Percentiles rank a stretch among this genome's conserved stretches.
Evolutionary conservation across 116 monocot species (phyloP).

Genomic region (Dioscorea cayenensis): DNA sequence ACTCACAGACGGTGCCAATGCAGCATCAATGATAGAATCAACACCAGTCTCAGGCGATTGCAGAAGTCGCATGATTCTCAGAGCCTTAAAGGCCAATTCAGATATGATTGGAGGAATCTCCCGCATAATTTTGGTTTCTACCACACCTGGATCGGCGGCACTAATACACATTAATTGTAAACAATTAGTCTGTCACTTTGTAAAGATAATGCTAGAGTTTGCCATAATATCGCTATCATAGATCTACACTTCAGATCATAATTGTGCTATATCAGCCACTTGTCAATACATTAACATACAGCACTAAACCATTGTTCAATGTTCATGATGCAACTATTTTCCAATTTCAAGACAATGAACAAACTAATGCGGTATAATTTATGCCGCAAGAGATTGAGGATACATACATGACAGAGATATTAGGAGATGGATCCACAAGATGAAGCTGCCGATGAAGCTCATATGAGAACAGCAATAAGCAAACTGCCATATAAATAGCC

Average conservation of each 20-base stretch:
- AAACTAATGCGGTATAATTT: too few relatives aligned
- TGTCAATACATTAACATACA: too few relatives aligned
- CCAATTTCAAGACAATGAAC: too few relatives aligned
- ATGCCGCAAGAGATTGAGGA: neutral
- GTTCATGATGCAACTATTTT: too few relatives aligned
- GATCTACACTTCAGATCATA: too few relatives aligned
- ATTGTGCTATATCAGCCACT: too few relatives aligned
- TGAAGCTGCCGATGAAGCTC: conserved; percentile 70
- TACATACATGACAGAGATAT: conserved; percentile 70
- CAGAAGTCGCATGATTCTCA: conserved; percentile 34
- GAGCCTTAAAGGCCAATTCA: conserved; percentile 37
- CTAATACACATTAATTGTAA: neutral
- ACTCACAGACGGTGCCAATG: conserved; percentile 70
- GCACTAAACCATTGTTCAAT: too few relatives aligned
- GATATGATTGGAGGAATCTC: conserved; percentile 66
- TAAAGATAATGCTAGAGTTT: too few relatives aligned
- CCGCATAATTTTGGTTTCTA: conserved; percentile 72
- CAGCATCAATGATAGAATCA: conserved; percentile 64
- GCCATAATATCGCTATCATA: too few relatives aligned
- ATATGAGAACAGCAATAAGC: conserved; percentile 64
- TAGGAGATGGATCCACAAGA: conserved; percentile 24
- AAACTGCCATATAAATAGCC: conserved; percentile 45
- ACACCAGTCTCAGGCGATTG: conserved; percentile 55
- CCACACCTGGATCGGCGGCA: conserved; percentile 65
- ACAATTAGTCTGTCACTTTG: neutral